phyloP scores from a whole-genome alignment of 2,329 filamentous ascomycete genomes.

The Aspergillus thermomutatus region DNA sequence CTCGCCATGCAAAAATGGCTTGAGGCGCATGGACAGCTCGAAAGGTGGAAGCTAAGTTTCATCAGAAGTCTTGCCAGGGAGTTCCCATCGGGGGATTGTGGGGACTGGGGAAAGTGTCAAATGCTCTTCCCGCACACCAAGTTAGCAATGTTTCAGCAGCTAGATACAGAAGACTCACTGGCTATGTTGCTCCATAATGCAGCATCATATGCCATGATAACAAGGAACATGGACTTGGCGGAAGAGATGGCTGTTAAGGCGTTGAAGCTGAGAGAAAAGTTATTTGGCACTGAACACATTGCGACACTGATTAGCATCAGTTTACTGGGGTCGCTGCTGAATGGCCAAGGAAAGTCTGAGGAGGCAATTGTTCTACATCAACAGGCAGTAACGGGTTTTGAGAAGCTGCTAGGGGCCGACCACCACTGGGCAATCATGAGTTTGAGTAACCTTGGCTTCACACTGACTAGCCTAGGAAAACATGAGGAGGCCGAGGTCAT shows the following conservation, averaged over 20 bases:
- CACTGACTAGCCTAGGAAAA: constrained; percentile 9
- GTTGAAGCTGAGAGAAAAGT: neutral
- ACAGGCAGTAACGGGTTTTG: too few species aligned
- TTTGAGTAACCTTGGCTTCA: constrained; percentile 12
- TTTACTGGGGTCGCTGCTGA: too few species aligned
- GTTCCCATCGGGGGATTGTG: constrained; percentile 20
- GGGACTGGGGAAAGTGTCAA: constrained; percentile 24
- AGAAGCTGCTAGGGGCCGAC: neutral
- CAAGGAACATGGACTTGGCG: neutral
- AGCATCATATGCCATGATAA: constrained; percentile 6
- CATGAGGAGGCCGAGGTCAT: constrained; percentile 18
- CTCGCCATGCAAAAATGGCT: constrained; percentile 25
- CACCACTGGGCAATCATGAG: constrained; percentile 18
- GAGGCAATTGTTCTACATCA: too few species aligned
- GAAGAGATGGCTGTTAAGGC: neutral
- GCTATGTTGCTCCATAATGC: constrained; percentile 6
- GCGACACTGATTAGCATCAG: too few species aligned
- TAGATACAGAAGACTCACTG: constrained; percentile 1
- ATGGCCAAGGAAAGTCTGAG: too few species aligned
- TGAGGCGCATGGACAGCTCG: constrained; percentile 18
- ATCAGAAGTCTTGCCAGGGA: constrained; percentile 15
- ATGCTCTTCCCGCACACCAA: constrained; percentile 24
- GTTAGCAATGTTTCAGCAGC: constrained; percentile 12
- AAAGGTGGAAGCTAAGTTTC: constrained; percentile 23
- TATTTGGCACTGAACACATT: too few species aligned